Evolutionary conservation across 2,329 filamentous ascomycete species (phyloP), one percentile per base, ranked within the genome.

Genomic region (Endoconidiophora laricicola): DNA sequence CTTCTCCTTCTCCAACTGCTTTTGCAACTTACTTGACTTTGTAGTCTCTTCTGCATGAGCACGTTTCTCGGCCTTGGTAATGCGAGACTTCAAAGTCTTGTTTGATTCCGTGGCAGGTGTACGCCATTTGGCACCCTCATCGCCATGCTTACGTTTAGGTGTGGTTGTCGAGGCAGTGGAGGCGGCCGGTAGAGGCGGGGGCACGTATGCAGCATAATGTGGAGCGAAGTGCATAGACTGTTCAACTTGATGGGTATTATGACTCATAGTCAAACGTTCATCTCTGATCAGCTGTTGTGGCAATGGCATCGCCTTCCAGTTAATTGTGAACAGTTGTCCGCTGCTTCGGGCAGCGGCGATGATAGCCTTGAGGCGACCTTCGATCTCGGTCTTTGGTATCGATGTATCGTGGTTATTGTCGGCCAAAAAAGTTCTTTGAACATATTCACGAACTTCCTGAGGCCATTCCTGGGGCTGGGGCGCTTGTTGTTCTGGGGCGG

Each of bases 1-100:
- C 69, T 87, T 88, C 67, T 93, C 90, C 68, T 86, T 74, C 66
- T 95, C 88, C 66, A 83, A 70, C 63, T 80, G 78, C 69, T 82
- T 52, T 83, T 84, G 79, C 64, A 82, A 91, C 85, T 94, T 94
- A 91, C 86, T 93, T 72, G 74, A 61, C 57, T 71, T 72, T 56
- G 68, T 65, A 52, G 66, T 58, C 49, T 68, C 64, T 55, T 72
- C 70, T 69, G 14, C 12, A 26, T 45, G 60, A 53, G 61, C 57
- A 57, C 65, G 66, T 57, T 69, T 70, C 54, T 73, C 70, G 60
- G 67, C 24, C 46, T 52, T 52, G 12, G 46, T 52, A 24, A 52
- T 49, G 61, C 50, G 50, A 22, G 50, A 52, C 50, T 52, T 52
- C 23, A 52, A 39, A 41, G 50, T 52, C 49, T 43, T 51, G 24